These are phyloP conservation scores for Ganoderma resinaceum DNA, from an alignment of 1,284 basidiomycete species.

Conservation along the genomic window DNA sequence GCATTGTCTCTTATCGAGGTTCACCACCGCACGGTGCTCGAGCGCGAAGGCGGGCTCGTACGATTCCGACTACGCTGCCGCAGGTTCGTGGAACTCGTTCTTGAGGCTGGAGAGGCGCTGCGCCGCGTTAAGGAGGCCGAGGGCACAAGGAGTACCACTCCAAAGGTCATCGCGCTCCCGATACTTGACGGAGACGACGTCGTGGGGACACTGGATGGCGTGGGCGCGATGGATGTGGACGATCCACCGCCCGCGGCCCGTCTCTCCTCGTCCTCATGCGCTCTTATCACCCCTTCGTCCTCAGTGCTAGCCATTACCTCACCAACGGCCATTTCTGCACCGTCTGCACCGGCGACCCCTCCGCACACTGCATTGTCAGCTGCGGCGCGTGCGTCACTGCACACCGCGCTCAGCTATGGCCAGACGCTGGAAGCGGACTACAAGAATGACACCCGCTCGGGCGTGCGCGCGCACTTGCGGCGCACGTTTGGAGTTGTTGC, in stretches of 20 bases:
- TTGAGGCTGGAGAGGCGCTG: constrained; percentile 71
- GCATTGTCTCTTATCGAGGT: constrained; percentile 63
- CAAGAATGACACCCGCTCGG: constrained; percentile 61
- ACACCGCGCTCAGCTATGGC: constrained; percentile 72
- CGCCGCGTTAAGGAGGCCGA: constrained; percentile 58
- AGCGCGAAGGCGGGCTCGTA: constrained; percentile 69
- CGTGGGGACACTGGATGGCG: constrained; percentile 39
- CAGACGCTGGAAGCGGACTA: constrained; percentile 73
- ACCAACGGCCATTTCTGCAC: constrained; percentile 10
- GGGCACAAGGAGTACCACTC: constrained; percentile 31
- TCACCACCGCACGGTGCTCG: constrained; percentile 70
- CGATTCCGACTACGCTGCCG: constrained; percentile 80
- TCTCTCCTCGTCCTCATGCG: constrained; percentile 25
- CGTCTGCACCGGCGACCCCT: constrained; percentile 16
- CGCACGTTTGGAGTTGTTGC: constrained; percentile 81
- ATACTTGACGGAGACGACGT: constrained; percentile 30
- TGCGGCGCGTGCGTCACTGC: constrained; percentile 57
- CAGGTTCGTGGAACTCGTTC: constrained; percentile 82
- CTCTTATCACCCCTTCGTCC: constrained; percentile 11
- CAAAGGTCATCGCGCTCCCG: constrained; percentile 14
- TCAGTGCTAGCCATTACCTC: not conserved
- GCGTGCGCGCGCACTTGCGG: constrained; percentile 70
- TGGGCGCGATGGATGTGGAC: constrained; percentile 54
- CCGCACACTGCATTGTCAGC: constrained; percentile 27
- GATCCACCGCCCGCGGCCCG: constrained; percentile 43